Percentiles rank a stretch among this genome's conserved stretches.
Conservation (phyloP, 2,329 filamentous ascomycete genomes). For the Mariannaea elegans region DNA sequence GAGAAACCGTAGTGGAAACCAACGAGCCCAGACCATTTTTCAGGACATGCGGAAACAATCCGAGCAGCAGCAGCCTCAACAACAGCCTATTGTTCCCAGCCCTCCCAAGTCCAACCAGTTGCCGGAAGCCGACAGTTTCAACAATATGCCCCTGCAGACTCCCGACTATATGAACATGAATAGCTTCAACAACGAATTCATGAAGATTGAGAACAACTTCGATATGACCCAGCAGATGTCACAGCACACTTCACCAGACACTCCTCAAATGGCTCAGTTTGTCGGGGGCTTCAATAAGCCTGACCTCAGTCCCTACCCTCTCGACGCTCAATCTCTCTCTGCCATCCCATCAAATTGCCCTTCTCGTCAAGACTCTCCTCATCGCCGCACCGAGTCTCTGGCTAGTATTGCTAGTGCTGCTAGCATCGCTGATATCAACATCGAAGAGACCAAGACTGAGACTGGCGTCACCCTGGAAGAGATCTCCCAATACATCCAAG, state of each 20-base stretch:
- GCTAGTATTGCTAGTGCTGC: slow-evolving; percentile 66
- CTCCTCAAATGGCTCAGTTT: slow-evolving; percentile 57
- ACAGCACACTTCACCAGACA: slow-evolving; percentile 62
- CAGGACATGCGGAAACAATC: slow-evolving; percentile 66
- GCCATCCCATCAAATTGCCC: slow-evolving; percentile 27
- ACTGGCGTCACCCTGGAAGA: slow-evolving; percentile 91
- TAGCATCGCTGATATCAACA: slow-evolving; percentile 69
- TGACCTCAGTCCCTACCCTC: slow-evolving; percentile 47
- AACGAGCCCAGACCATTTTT: slow-evolving; percentile 61
- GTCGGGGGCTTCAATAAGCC: slow-evolving; percentile 54
- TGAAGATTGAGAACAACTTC: slow-evolving; percentile 49
- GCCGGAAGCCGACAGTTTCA: slow-evolving; percentile 56
- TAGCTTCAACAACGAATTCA: slow-evolving; percentile 55
- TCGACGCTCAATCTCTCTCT: slow-evolving; percentile 30
- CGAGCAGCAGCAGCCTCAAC: slow-evolving; percentile 49
- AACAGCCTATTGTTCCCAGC: slow-evolving; percentile 53
- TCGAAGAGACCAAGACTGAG: slow-evolving; percentile 73
- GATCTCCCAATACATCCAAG: slow-evolving; percentile 77
- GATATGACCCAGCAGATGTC: slow-evolving; percentile 55
- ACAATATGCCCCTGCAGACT: slow-evolving; percentile 61
- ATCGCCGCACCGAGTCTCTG: slow-evolving; percentile 67
- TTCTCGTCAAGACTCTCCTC: slow-evolving; percentile 45
- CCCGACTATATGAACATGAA: slow-evolving; percentile 66
- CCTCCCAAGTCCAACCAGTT: slow-evolving; percentile 63
- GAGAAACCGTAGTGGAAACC: slow-evolving; percentile 51